These are phyloP conservation scores for Cyberlindnera xylosilytica DNA, from an alignment of 805 yeast genomes.

Conservation along the genomic window DNA sequence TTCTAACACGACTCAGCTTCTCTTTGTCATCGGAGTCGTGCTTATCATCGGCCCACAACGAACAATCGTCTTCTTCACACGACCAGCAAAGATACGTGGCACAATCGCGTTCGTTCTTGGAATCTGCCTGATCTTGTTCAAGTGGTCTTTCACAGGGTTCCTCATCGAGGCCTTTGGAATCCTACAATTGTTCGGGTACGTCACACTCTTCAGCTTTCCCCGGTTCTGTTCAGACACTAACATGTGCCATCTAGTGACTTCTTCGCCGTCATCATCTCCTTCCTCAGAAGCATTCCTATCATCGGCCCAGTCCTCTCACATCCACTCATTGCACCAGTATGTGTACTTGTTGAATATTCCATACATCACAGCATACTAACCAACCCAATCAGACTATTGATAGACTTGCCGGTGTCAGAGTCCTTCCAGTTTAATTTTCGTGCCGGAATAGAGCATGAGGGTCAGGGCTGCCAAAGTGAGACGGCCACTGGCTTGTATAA, in stretches of 20 bases:
- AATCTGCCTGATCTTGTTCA: constrained; percentile 66
- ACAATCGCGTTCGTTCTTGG: constrained; percentile 77
- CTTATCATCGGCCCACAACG: constrained; percentile 86
- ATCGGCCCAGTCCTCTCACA: constrained; percentile 82
- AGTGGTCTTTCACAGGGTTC: constrained; percentile 82
- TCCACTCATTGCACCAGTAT: constrained; percentile 75
- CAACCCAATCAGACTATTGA: constrained; percentile 40
- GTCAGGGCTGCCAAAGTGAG: too few species aligned
- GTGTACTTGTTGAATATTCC: constrained; percentile 3
- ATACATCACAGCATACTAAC: constrained; percentile 6
- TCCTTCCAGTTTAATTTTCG: constrained; percentile 65
- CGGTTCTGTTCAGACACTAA: constrained; percentile 25
- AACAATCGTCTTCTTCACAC: constrained; percentile 76
- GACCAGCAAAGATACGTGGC: constrained; percentile 86
- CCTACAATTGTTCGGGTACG: constrained; percentile 67
- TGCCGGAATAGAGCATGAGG: too few species aligned
- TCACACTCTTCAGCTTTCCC: not conserved
- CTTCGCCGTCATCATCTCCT: constrained; percentile 82
- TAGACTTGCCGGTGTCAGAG: constrained; percentile 59
- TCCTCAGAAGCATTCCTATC: constrained; percentile 81
- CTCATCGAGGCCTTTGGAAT: constrained; percentile 86
- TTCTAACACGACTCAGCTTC: constrained; percentile 11
- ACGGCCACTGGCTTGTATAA: too few species aligned
- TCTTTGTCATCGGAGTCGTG: constrained; percentile 61
- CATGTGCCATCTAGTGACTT: constrained; percentile 48